Evolutionary conservation across 2,329 filamentous ascomycete genomes (phyloP).

Genomic region (Tolypocladium paradoxum): DNA sequence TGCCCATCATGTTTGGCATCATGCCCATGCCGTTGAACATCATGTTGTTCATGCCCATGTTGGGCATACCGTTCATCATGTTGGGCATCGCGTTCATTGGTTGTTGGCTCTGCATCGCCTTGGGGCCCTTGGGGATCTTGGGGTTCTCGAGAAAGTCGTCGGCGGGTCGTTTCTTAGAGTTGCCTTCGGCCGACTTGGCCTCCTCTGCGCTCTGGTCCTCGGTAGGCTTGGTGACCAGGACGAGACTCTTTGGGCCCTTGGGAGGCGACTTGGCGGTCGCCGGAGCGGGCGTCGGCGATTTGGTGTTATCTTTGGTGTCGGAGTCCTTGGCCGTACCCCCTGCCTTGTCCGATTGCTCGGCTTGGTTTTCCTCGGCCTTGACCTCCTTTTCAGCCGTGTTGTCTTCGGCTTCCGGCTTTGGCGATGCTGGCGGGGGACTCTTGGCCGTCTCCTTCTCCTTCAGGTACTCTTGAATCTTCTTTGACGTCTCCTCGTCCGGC

Average conservation of each 20-base stretch:
- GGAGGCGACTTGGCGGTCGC: slow-evolving; percentile 16
- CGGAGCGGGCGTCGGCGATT: slow-evolving; percentile 18
- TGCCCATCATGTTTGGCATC: slow-evolving; percentile 30
- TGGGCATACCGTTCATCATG: slow-evolving; percentile 34
- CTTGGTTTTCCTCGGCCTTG: slow-evolving; percentile 5
- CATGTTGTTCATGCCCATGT: slow-evolving; percentile 27
- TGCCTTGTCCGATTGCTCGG: slow-evolving; percentile 3
- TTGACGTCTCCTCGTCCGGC: slow-evolving; percentile 65
- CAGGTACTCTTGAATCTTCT: slow-evolving; percentile 68
- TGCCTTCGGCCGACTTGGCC: slow-evolving; percentile 19
- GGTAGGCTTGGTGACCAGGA: slow-evolving; percentile 21
- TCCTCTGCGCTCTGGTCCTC: slow-evolving; percentile 21
- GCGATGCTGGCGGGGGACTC: slow-evolving; percentile 23
- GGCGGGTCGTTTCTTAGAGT: slow-evolving; percentile 70
- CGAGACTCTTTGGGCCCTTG: slow-evolving; percentile 16
- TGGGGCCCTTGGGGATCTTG: slow-evolving; percentile 53
- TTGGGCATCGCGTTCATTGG: slow-evolving; percentile 32
- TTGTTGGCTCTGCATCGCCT: slow-evolving; percentile 51
- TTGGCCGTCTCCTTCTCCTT: slow-evolving; percentile 45
- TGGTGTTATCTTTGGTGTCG: slow-evolving; percentile 21
- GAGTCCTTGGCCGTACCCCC: slow-evolving; percentile 3
- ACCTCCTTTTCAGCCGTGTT: slow-evolving; percentile 27
- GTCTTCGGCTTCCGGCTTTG: slow-evolving; percentile 31
- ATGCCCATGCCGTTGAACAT: slow-evolving; percentile 25
- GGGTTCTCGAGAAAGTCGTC: slow-evolving; percentile 59